phyloP scores from a whole-genome alignment of 2,329 filamentous ascomycete species.

The Talaromyces sp. region DNA sequence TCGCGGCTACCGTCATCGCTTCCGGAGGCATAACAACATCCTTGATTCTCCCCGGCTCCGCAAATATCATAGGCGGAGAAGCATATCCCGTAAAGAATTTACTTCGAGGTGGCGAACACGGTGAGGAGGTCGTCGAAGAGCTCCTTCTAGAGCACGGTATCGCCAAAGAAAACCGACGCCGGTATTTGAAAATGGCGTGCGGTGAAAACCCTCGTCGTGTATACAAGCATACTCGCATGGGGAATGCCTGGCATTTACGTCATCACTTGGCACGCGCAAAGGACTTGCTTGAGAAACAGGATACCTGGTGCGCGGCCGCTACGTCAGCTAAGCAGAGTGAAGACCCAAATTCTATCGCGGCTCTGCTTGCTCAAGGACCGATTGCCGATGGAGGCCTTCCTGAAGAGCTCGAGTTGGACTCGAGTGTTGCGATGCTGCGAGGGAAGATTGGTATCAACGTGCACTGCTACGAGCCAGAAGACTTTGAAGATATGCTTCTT shows the following conservation, averaged over 20 bases:
- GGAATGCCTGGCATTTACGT: slow-evolving; percentile 66
- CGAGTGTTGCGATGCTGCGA: slow-evolving; percentile 57
- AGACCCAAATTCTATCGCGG: slow-evolving; percentile 8
- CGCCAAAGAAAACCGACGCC: slow-evolving; percentile 52
- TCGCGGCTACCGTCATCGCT: slow-evolving; percentile 65
- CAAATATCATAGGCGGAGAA: slow-evolving; percentile 70
- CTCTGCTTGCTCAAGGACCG: slow-evolving; percentile 8
- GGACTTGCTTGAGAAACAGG: slow-evolving; percentile 54
- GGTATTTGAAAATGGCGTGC: slow-evolving; percentile 74
- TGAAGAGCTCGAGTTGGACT: slow-evolving; percentile 60
- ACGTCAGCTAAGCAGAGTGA: slow-evolving; percentile 24
- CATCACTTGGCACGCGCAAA: slow-evolving; percentile 63
- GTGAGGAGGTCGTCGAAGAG: slow-evolving; percentile 58
- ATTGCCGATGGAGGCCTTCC: slow-evolving; percentile 56
- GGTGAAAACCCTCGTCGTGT: slow-evolving; percentile 65
- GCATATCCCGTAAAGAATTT: slow-evolving; percentile 66
- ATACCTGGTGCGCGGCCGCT: slow-evolving; percentile 64
- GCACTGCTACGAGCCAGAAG: slow-evolving; percentile 67
- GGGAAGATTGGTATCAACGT: slow-evolving; percentile 67
- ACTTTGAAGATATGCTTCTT: slow-evolving; percentile 65
- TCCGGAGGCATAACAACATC: slow-evolving; percentile 69
- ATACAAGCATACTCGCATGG: slow-evolving; percentile 60
- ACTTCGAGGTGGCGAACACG: slow-evolving; percentile 56
- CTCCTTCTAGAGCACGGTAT: slow-evolving; percentile 62
- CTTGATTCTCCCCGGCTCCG: slow-evolving; percentile 62